Evolutionary conservation across 2,329 filamentous ascomycete species (phyloP).

Genomic region (Apiospora hydei): DNA sequence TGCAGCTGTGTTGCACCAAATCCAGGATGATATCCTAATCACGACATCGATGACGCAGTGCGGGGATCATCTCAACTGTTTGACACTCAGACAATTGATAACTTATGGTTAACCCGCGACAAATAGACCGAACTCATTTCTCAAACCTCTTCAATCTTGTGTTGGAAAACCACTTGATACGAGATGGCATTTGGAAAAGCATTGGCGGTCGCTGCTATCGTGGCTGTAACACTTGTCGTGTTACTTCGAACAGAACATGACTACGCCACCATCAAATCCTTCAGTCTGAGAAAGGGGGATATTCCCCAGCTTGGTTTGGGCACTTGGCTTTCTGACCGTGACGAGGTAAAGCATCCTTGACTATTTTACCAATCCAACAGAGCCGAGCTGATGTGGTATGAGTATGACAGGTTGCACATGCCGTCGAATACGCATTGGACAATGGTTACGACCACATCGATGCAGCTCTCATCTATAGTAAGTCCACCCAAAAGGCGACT

Average conservation of each 20-base stretch:
- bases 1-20: not conserved
- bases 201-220: not conserved
- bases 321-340: slow-evolving; percentile 40
- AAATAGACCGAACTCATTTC: not conserved
- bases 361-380: not conserved
- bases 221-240: not conserved
- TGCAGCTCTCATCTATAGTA: slow-evolving; percentile 41
- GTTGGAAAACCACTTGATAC: not conserved
- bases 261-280: not conserved
- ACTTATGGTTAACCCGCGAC: not conserved
- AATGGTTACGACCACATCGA: slow-evolving; percentile 41
- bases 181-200: slow-evolving; percentile 5
- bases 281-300: slow-evolving; percentile 27
- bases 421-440: slow-evolving; percentile 39
- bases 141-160: not conserved
- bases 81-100: not conserved
- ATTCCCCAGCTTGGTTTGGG: slow-evolving; percentile 42
- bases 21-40: not conserved
- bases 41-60: slow-evolving; percentile 21
- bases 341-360: slow-evolving; percentile 29
- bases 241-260: not conserved
- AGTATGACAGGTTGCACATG: slow-evolving; percentile 36
- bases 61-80: not conserved
- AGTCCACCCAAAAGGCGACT: not conserved
- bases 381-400: not conserved